These are phyloP conservation scores for Nannochloropsis gaditana DNA, from an alignment of 108 stramenopile genomes.

Conservation along the genomic window DNA sequence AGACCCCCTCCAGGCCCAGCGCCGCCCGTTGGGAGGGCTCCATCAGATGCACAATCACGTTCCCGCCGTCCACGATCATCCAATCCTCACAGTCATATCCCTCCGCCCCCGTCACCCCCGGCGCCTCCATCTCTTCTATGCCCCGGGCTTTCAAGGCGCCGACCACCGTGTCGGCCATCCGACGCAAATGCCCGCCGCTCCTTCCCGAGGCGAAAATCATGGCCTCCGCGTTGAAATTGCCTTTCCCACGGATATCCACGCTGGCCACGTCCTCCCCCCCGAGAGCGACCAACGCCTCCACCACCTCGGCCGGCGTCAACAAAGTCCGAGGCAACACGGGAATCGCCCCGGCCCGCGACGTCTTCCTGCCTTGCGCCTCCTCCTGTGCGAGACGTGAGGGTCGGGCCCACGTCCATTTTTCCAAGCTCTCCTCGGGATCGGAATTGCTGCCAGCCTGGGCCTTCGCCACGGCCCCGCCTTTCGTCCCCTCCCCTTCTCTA, in stretches of 20 bases:
- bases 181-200: constrained; percentile 33
- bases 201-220: constrained; percentile 42
- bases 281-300: constrained; percentile 25
- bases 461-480: neutral
- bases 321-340: neutral
- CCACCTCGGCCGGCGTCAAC: constrained; percentile 43
- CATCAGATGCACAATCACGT: constrained; percentile 46
- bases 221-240: constrained; percentile 34
- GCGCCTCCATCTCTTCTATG: constrained; percentile 17
- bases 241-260: constrained; percentile 30
- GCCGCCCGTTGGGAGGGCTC: constrained; percentile 25
- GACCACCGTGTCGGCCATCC: constrained; percentile 33
- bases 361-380: neutral
- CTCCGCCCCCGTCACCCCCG: constrained; percentile 44
- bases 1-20: constrained; percentile 32
- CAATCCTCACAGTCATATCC: constrained; percentile 46
- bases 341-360: neutral
- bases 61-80: constrained; percentile 46
- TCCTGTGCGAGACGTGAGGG: neutral
- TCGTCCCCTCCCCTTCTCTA: neutral
- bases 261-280: constrained; percentile 32
- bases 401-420: neutral
- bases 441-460: neutral
- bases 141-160: constrained; percentile 22
- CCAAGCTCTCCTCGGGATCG: neutral